Percentiles rank a stretch among this genome's conserved stretches.
phyloP scores from a whole-genome alignment of 768 basidiomycete genomes.

The Lactifluus pinguis region DNA sequence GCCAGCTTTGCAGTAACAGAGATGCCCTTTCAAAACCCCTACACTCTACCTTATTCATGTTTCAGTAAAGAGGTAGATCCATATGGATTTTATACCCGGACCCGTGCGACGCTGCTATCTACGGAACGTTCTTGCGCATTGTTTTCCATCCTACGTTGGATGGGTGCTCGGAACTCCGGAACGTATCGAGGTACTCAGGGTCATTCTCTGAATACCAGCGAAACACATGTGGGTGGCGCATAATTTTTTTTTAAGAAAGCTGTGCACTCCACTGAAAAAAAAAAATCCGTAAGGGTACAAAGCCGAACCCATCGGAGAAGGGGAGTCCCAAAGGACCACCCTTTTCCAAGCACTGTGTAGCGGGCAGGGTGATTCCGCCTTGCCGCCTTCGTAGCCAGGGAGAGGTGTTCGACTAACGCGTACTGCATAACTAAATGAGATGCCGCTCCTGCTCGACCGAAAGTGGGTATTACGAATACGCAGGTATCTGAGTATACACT shows the following conservation, averaged over 20 bases:
- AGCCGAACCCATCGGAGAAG: background rate
- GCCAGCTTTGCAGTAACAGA: too few species aligned
- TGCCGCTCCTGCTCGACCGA: background rate
- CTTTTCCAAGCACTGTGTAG: background rate
- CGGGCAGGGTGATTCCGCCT: background rate
- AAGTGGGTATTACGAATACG: background rate
- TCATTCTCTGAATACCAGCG: background rate
- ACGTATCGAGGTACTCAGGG: background rate
- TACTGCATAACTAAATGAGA: background rate
- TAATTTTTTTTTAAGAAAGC: background rate
- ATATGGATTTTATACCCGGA: background rate
- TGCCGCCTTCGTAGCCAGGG: background rate
- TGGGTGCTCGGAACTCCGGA: too few species aligned
- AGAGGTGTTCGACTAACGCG: background rate
- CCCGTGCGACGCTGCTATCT: background rate
- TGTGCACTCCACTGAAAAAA: background rate
- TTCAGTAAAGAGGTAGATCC: too few species aligned
- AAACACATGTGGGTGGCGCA: background rate
- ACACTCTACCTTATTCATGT: background rate
- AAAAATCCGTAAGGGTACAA: background rate
- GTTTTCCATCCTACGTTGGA: too few species aligned
- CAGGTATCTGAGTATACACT: background rate
- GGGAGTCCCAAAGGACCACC: too few species aligned
- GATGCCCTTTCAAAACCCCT: background rate
- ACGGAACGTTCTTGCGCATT: background rate